A percentile compares a stretch with the other conserved stretches of the same genome.
Conservation (phyloP, 2,329 filamentous ascomycete genomes). For the Alternaria rosae region DNA sequence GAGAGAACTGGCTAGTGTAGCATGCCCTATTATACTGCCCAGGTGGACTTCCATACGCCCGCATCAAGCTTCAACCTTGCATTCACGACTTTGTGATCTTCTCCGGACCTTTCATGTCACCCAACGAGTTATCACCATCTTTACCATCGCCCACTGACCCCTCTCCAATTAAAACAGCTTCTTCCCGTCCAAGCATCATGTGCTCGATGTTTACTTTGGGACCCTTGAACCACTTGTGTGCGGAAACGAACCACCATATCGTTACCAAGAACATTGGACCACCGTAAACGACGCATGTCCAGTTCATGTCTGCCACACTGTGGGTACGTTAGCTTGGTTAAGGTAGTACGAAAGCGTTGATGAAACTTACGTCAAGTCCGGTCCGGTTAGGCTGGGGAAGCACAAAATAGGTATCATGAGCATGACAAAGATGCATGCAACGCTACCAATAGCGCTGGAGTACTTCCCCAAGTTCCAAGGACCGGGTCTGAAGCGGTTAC, state of each 20-base stretch:
- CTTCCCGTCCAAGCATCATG: conserved; percentile 54
- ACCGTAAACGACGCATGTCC: conserved; percentile 72
- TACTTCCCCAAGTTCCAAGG: conserved; percentile 73
- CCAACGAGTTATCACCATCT: conserved; percentile 16
- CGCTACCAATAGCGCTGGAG: conserved; percentile 63
- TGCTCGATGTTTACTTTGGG: conserved; percentile 73
- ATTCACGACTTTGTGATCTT: conserved; percentile 10
- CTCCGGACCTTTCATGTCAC: background rate
- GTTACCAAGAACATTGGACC: conserved; percentile 66
- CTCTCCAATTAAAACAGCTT: conserved; percentile 49
- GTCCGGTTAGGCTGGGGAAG: conserved; percentile 65
- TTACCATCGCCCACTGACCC: conserved; percentile 2
- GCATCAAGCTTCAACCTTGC: background rate
- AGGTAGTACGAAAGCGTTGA: background rate
- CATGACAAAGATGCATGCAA: conserved; percentile 66
- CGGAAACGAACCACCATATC: conserved; percentile 70
- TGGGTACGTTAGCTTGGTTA: conserved; percentile 17
- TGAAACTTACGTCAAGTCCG: conserved; percentile 58
- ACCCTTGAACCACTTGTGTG: conserved; percentile 73
- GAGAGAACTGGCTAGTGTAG: background rate
- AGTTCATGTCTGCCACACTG: conserved; percentile 67
- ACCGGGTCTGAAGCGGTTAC: conserved; percentile 68
- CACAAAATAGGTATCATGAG: conserved; percentile 75
- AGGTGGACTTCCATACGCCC: background rate
- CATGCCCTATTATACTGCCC: background rate